Base-by-base conservation (phyloP, 345 rosid genomes). In the Iberis pinnata region DNA sequence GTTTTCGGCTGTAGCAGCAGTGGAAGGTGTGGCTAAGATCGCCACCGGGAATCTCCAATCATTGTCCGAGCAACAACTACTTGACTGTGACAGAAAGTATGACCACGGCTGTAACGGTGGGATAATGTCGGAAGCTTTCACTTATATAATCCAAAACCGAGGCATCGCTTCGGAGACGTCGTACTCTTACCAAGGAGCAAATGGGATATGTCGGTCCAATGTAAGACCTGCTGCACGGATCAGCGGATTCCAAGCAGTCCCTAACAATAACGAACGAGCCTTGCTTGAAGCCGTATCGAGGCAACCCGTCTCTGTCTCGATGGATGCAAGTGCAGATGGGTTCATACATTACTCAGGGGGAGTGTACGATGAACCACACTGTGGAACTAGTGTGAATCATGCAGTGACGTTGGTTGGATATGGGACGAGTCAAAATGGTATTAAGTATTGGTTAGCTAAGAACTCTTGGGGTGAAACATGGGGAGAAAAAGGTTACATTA, bases 1-100 rank as follows among this genome's bases (percentile, higher is more conserved):
- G 39, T 82, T 78, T 58, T 76, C 86, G 2, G 73, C 86, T 0
- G 79, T 80, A 46, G 86, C 82, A 49, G 86, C 82, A 36, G 70
- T 65, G 35, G 70, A 65, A 50, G 70, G 70, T 25, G 53, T 65
- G 40, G 1, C 32, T 43, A 65, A 58, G 48, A 65, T 65, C 53
- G 26, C 64, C 8, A n/a, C 20, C 7, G 44, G 59, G 26, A 65
- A 49, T 2, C 70, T 65, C 19, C 9, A 56, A 14, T 58, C 64
- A 49, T 33, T 65, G 12, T 65, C 70, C 36, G 59, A 65, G 26
- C 70, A 65, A 36, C 64, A 65, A 24, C 70, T 65, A 25, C 18
- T 65, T 33, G 70, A 65, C 12, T 65, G 70, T 9, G 70, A 65
- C 58, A 58, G 47, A 57, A 33, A 54, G 58, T 45, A 10, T 22